Evolutionary conservation across 192 early-diverging fungal genomes (phyloP).

Genomic region (Neocallimastix lanati): DNA sequence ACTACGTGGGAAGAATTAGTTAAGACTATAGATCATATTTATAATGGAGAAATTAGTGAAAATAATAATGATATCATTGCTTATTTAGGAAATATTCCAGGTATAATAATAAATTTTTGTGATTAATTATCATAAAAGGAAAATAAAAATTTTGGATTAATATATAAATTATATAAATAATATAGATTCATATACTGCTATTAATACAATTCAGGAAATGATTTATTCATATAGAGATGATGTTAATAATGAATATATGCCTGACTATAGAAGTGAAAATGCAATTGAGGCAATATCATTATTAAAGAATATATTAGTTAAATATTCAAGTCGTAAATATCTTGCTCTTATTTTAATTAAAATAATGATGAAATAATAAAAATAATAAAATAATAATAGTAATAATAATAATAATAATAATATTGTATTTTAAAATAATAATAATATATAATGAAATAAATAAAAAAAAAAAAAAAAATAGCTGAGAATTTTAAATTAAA

Average conservation of each 20-base stretch:
- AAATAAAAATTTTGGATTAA: too few relatives aligned
- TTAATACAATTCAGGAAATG: not conserved
- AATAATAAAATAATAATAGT: too few relatives aligned
- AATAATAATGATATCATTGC: not conserved
- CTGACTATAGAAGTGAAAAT: not conserved
- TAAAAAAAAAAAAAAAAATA: not conserved
- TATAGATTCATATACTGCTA: not conserved
- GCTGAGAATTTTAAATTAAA: not conserved
- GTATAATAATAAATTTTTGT: too few relatives aligned
- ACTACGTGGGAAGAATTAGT: not conserved
- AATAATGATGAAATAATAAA: too few relatives aligned
- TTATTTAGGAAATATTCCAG: not conserved
- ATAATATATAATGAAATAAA: too few relatives aligned
- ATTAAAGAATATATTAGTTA: not conserved
- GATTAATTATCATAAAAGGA: too few relatives aligned
- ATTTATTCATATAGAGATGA: not conserved
- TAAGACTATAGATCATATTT: not conserved
- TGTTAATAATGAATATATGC: not conserved
- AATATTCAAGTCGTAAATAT: not conserved
- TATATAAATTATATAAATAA: too few relatives aligned
- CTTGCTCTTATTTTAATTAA: too few relatives aligned
- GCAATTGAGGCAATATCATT: not conserved
- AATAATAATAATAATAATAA: too few relatives aligned
- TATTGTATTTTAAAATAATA: too few relatives aligned
- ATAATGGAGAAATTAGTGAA: not conserved